Base-by-base conservation (phyloP, 371 early-diverging fungal genomes). In the Mucor mucedo region DNA sequence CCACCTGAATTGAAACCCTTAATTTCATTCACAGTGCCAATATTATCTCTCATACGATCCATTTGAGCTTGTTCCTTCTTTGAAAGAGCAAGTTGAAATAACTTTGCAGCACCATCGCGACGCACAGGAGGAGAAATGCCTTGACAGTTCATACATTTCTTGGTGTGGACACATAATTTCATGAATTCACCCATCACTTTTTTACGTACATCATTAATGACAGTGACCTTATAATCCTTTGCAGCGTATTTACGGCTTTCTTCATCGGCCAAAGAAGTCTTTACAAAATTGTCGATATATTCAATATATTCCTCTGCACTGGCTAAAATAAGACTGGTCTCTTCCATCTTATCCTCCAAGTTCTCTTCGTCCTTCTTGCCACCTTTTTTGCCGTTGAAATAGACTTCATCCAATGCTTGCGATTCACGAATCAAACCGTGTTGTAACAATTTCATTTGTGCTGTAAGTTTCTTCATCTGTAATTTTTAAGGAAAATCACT, bases 401-500 rank as follows among this genome's bases (percentile, higher is more conserved):
- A 60, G 9, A 78, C 30, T 29, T 84, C 84, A 63, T 96, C 96
- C 28, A 97, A 66, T 13, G 85, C 89, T 60, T 85, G 85, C 38
- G 97, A 93, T 70, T 96, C 93, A 44, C 88, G 84, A 42, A 97
- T 70, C 58, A 95, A 75, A 53, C 95, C 95, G 48, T 78, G 79
- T 72, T 92, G 85, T 14, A 94, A 78, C 69, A 94, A 73, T 40
- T 79, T 82, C n/a, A 93, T 67, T 79, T 91, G 90, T 30, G 86
- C 86, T 27, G 76, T 71, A 58, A 77, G 83, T 65, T 82, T 68
- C 38, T 76, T 71, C 67, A 76, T 70, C 80, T 78, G 21, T 21
- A 21, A 68, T 30, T 30, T 21, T 42, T 27, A 30, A 7, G 9
- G n/a, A 49, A 30, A 50, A 50, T 13, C 7, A 13, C 7, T 50